These are phyloP conservation scores for Micractinium conductrix DNA, from an alignment of 139 green algal species.

Conservation along the genomic window DNA sequence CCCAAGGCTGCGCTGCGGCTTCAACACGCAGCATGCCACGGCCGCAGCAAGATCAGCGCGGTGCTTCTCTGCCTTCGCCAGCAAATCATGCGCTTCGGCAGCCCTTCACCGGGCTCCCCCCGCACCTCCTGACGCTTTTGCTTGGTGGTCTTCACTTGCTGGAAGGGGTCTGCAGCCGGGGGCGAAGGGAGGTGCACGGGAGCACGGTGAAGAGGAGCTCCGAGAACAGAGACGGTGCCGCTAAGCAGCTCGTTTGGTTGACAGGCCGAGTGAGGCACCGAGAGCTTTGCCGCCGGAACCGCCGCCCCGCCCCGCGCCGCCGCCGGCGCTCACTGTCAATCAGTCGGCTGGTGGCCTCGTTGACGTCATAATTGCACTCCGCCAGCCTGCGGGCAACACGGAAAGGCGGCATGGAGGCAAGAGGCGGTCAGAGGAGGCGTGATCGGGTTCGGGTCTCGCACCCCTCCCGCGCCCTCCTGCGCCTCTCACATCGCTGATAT, in stretches of 20 bases:
- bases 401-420: too few species aligned
- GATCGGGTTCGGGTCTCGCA: neutral
- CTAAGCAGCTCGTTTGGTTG: too few species aligned
- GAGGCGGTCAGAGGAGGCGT: neutral
- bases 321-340: conserved; percentile 56
- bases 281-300: neutral
- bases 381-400: conserved; percentile 34
- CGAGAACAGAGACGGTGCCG: too few species aligned
- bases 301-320: neutral
- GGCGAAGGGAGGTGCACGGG: too few species aligned
- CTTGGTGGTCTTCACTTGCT: conserved; percentile 44
- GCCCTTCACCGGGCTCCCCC: too few species aligned
- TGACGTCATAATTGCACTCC: conserved; percentile 65
- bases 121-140: conserved; percentile 55
- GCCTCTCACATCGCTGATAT: conserved; percentile 50
- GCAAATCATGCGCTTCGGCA: too few species aligned
- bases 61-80: too few species aligned
- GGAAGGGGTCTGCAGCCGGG: conserved; percentile 56
- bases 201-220: too few species aligned
- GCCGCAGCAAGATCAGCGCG: neutral
- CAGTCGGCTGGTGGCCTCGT: conserved; percentile 57
- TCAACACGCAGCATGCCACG: neutral
- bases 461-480: neutral
- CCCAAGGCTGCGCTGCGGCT: too few species aligned
- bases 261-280: neutral